Evolutionary conservation across 1,284 basidiomycete genomes (phyloP), one percentile per base, ranked within the genome.

Genomic region (Stygiomarasmius scandens): DNA sequence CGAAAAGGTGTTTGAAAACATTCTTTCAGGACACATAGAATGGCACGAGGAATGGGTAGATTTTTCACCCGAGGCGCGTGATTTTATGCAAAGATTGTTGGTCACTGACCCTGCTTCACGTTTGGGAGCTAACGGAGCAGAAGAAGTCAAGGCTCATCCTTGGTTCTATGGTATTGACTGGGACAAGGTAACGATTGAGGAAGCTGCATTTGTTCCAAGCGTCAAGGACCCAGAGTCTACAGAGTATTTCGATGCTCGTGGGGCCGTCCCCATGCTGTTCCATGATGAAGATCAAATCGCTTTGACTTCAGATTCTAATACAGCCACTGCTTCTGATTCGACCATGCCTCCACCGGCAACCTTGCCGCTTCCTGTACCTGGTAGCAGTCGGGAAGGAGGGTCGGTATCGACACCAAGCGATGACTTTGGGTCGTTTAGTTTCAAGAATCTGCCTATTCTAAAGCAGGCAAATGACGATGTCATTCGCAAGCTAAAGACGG

Each of bases 381-480:
- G 68, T 34, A 63, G 64, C 45, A 80, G 80, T 52, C 83, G 87
- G 19, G 71, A 80, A 0, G 73, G 48, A 10, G 48, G 41, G 10
- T 38, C 73, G 5, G 74, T 74, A 22, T 73, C 76, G 46, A 81
- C 80, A 23, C 81, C 85, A 29, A 80, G 82, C 65, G 94, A 96
- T 65, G 96, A 98, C 66, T 99, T 99, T 74, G 97, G 97, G 27
- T 89, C 95, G 0, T 99, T 99, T 77, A 95, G 89, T 72, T 99
- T 96, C 85, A 98, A 98, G 81, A 99, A 99, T 68, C 73, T 98
- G 49, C 95, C 95, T 0, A 87, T 98, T 10, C 79, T 99, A 70
- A 99, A 99, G 77, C 95, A 98, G 73, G 95, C 95, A 22, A 99
- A 99, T 71, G 97, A 99, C 73, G 96, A 99, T 70, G 90, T 99